Evolutionary conservation across 495 filamentous ascomycete genomes (phyloP).

Genomic region (Aspergillus incahuasiensis): DNA sequence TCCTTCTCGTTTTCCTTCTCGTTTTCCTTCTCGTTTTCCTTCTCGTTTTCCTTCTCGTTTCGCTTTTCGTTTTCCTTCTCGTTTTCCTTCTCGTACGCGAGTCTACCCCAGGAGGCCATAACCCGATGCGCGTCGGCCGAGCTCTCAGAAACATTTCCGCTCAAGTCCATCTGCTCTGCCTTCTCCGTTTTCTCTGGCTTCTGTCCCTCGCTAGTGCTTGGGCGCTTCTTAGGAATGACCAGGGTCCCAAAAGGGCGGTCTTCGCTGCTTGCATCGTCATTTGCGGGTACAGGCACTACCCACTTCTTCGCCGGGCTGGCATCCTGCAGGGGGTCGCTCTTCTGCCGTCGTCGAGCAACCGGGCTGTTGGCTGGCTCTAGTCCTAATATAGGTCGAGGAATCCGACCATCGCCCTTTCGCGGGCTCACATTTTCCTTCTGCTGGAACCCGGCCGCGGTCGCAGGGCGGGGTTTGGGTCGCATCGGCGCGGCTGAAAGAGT

Average conservation of each 20-base stretch:
- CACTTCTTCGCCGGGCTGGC: slow-evolving; percentile 24
- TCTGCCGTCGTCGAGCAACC: slow-evolving; percentile 30
- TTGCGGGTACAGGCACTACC: not conserved
- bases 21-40: not conserved
- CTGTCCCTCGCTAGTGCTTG: not conserved
- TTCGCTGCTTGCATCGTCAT: not conserved
- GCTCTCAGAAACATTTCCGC: no score
- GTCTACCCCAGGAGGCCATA: no score
- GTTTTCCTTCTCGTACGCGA: no score
- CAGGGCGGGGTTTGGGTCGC: slow-evolving; percentile 41
- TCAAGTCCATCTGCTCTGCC: not conserved
- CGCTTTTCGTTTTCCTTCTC: not conserved
- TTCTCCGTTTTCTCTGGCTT: not conserved
- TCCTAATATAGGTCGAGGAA: no score
- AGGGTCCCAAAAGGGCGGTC: not conserved
- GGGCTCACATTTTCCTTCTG: slow-evolving; percentile 8
- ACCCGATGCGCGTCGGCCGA: no score
- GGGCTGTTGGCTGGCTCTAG: not conserved
- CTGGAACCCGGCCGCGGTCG: slow-evolving; percentile 36
- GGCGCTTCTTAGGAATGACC: not conserved
- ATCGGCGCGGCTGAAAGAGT: slow-evolving; percentile 57
- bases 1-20: not conserved
- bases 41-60: not conserved
- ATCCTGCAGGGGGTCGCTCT: slow-evolving; percentile 21
- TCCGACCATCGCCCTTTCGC: slow-evolving; percentile 5